Evolutionary conservation across 768 basidiomycete genomes (phyloP), one percentile per base, ranked within the genome.

Genomic region (Suillus americanus): DNA sequence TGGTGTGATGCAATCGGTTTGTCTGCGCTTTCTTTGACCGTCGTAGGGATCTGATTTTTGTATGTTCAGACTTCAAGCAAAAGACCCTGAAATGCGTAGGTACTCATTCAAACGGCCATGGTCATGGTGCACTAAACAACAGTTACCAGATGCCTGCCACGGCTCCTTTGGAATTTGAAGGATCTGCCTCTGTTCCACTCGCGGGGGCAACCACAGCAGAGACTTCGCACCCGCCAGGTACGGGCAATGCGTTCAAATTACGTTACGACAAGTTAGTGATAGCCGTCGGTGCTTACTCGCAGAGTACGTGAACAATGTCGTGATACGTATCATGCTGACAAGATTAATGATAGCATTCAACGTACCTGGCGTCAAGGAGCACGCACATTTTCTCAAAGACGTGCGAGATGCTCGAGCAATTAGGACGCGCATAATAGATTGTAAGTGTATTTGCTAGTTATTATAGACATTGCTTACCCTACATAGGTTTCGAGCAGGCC

Each of bases 221-320:
- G 38, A 53, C 63, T 46, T 70, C 65, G 56, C 67, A 66, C 60
- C 71, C 23, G 2, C 3, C 69, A 4, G 72, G 65, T 0, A 67
- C 67, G 1, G 71, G 73, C 8, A 73, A 78, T 35, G 75, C 81
- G 9, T 94, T 91, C 73, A 79, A 82, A 10, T 57, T 94, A 51
- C 75, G 77, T 23, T 95, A 91, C 71, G 93, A 95, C 75, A 92
- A 91, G 72, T 82, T 95, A 14, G 86, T 95, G 62, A 86, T 96
- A 56, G 88, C 91, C 8, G 92, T 93, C 1, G 94, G 94, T 3
- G 90, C 91, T 54, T 95, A 95, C 76, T 87, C 85, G 3, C 92
- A 94, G 73, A 95, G 92, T 92, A 70, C 60, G 84, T 68, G 3
- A 43, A 45, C 35, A 23, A 20, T 5, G 38, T 20, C 13, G 40